Evolutionary conservation across 192 early-diverging fungal genomes (phyloP).

Genomic region (Umbelopsis sp.): DNA sequence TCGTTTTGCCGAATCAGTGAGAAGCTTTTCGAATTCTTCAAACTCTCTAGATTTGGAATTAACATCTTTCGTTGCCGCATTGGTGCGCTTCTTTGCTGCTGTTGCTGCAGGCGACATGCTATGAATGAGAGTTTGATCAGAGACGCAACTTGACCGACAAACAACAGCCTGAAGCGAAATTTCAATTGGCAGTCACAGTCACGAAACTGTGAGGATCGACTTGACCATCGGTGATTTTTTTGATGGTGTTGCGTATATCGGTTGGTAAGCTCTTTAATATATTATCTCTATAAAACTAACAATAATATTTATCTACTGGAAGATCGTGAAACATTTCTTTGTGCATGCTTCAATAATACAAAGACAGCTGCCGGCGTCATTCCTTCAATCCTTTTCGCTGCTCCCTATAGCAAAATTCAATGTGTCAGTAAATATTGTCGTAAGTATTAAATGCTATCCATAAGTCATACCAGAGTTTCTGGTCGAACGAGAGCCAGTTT

Average conservation of each 20-base stretch:
- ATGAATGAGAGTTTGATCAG: background rate
- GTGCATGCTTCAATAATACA: conserved; percentile 64
- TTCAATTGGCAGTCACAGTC: background rate
- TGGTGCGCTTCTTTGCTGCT: background rate
- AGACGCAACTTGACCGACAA: background rate
- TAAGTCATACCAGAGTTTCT: conserved; percentile 53
- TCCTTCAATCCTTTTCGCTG: conserved; percentile 78
- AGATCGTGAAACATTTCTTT: conserved; percentile 26
- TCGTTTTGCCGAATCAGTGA: conserved; percentile 33
- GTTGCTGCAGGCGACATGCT: conserved; percentile 10
- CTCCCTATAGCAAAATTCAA: conserved; percentile 51
- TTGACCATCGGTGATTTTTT: too few relatives aligned
- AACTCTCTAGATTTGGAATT: background rate
- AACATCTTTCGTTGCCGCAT: background rate
- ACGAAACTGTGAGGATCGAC: too few relatives aligned
- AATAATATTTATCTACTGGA: background rate
- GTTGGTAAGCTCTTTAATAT: too few relatives aligned
- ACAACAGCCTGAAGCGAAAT: background rate
- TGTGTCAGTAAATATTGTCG: background rate
- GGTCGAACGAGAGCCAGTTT: conserved; percentile 55
- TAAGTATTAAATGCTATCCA: background rate
- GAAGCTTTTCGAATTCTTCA: conserved; percentile 6
- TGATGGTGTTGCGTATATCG: too few relatives aligned
- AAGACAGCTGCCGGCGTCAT: conserved; percentile 79
- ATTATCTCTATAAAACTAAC: background rate